Base-by-base conservation (phyloP, 1,284 basidiomycete species). In the Singerocomus inundabilis region DNA sequence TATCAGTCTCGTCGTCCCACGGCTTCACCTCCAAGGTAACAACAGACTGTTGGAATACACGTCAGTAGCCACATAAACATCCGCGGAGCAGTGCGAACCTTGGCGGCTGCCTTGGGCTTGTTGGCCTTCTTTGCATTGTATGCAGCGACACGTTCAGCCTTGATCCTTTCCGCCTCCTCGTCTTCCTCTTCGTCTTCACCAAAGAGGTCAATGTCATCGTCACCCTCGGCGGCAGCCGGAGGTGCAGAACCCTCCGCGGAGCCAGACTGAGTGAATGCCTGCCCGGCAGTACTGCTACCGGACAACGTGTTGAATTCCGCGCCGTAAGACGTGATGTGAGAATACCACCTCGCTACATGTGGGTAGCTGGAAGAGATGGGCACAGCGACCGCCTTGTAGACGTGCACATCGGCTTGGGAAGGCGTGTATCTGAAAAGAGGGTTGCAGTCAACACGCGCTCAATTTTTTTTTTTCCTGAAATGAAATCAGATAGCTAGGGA, bases 1-100 rank as follows among this genome's bases (percentile, higher is more conserved):
- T 94, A 76, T 98, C 92, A 53, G 96, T 99, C 79, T 98, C 94
- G 71, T 98, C 95, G 70, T 99, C 96, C 96, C 95, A 96, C 42
- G 95, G 96, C 77, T 98, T 99, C 58, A 99, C 93, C 61, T 98
- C 94, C 63, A 98, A 77, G 48, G 97, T 99, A 47, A 96, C 93
- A 55, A 96, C 82, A 58, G 93, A 96, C 91, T 93, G 67, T 47
- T 36, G 50, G 33, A 47, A 42, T 55, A 53, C 49, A 52, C 47
- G 52, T 51, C 39, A 51, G 51, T 50, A 28, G 46, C 25, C 25
- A 46, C 24, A 40, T 34, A 28, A 42, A 21, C 34, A 48, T 12
- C 34, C 34, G 24, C 37, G 28, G 47, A 8, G 7, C 24, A 37
- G 53, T 42, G 76, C 76, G 45, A 56, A 93, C 91, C 80, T 98